Percentiles rank a stretch among this genome's conserved stretches.
phyloP scores from a whole-genome alignment of 345 rosid species.

The Psidium guajava region DNA sequence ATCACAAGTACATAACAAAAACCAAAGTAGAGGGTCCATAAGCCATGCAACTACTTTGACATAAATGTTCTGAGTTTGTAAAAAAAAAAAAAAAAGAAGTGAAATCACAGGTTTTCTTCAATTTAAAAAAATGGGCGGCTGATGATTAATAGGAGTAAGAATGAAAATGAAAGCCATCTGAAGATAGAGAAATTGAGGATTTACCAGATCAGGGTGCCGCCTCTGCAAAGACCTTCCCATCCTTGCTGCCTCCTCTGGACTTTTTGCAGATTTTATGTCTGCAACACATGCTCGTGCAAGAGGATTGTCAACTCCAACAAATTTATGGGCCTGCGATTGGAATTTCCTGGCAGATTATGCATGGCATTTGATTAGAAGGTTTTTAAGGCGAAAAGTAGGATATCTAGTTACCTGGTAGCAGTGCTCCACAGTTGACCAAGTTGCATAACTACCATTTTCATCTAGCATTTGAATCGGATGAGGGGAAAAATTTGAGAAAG shows the following conservation, averaged over 20 bases:
- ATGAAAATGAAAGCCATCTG: background rate
- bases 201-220: slow-evolving; percentile 55
- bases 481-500: slow-evolving; percentile 85
- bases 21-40: background rate
- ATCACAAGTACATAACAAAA: background rate
- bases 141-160: background rate
- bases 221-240: slow-evolving; percentile 66
- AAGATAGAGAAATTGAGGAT: background rate
- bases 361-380: background rate
- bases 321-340: slow-evolving; percentile 49
- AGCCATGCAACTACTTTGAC: background rate
- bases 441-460: slow-evolving; percentile 31
- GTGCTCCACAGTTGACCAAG: slow-evolving; percentile 81
- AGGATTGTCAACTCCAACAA: slow-evolving; percentile 43
- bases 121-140: background rate
- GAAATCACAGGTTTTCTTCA: background rate
- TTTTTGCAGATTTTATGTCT: slow-evolving; percentile 47
- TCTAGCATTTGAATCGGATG: slow-evolving; percentile 73
- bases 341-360: background rate
- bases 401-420: slow-evolving; percentile 62
- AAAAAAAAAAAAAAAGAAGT: background rate
- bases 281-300: slow-evolving; percentile 45
- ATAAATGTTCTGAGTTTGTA: background rate
- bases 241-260: slow-evolving; percentile 93
- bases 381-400: background rate